Percentiles rank a stretch among this genome's conserved stretches.
phyloP scores from a whole-genome alignment of 164 flowering plant species.

The Umbellularia californica region DNA sequence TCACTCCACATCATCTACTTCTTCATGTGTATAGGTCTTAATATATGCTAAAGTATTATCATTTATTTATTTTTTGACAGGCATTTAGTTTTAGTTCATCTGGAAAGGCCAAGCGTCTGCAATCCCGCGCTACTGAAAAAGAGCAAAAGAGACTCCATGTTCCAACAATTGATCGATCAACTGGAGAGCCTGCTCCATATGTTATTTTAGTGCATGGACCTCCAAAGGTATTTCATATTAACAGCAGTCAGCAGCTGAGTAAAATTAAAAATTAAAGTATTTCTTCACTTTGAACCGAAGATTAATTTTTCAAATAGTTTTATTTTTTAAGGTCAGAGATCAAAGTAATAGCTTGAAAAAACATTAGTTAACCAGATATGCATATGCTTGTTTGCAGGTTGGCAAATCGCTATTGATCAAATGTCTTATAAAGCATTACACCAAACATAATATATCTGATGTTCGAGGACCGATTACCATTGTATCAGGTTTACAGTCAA shows the following conservation, averaged over 20 bases:
- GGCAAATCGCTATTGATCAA: conserved; percentile 92
- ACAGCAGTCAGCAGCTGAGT: neutral
- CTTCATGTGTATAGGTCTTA: neutral
- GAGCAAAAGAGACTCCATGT: conserved; percentile 88
- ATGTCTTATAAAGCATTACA: conserved; percentile 81
- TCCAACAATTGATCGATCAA: conserved; percentile 69
- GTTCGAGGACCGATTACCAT: conserved; percentile 91
- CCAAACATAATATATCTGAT: conserved; percentile 77
- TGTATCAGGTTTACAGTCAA: conserved; percentile 60
- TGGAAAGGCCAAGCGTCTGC: conserved; percentile 76
- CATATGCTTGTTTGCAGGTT: conserved; percentile 44
- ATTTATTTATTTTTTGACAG: conserved; percentile 26
- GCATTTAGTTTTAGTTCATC: conserved; percentile 83
- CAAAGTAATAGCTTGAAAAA: neutral
- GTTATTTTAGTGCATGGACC: conserved; percentile 96
- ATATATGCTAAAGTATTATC: neutral
- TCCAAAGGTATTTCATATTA: conserved; percentile 51
- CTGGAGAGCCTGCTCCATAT: conserved; percentile 84
- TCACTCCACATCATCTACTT: neutral
- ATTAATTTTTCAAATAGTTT: too few relatives aligned
- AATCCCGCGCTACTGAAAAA: conserved; percentile 74
- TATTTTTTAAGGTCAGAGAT: too few relatives aligned
- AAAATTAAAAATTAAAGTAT: neutral
- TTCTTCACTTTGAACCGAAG: neutral
- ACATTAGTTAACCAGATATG: neutral